Conservation (phyloP, 2,329 filamentous ascomycete genomes). For the Trichoderma koningii region DNA sequence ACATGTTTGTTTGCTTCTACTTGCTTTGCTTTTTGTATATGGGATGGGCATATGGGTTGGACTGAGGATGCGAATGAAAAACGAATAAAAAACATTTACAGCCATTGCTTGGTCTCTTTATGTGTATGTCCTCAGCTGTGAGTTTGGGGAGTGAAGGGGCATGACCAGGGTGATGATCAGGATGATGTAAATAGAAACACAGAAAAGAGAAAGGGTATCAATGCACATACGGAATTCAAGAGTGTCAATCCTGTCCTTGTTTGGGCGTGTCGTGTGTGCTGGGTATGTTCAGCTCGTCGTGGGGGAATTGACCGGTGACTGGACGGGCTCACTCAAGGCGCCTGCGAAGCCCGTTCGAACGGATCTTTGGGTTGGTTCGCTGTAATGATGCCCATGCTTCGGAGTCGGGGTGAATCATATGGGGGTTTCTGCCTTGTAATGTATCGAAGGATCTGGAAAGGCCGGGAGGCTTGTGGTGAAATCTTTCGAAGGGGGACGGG, state of each 20-base stretch:
- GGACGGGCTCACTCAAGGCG: not conserved
- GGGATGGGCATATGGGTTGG: constrained; percentile 1
- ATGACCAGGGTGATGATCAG: no score
- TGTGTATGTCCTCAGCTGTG: not conserved
- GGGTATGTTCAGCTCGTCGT: not conserved
- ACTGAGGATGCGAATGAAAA: not conserved
- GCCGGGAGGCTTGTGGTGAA: not conserved
- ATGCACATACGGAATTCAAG: not conserved
- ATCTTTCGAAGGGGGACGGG: not conserved
- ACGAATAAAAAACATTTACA: not conserved
- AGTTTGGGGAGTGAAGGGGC: not conserved
- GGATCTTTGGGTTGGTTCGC: no score
- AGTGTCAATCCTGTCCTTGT: not conserved
- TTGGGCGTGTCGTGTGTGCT: not conserved
- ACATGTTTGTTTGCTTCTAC: not conserved
- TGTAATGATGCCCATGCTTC: no score
- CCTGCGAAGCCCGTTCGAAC: not conserved
- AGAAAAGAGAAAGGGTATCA: not conserved
- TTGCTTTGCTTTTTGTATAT: constrained; percentile 5
- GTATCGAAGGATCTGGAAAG: no score
- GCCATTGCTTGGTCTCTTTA: not conserved
- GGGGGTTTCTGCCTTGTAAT: no score
- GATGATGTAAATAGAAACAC: not conserved
- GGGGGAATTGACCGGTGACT: not conserved
- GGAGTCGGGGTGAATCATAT: no score